These are phyloP conservation scores for Iberis amara DNA, from an alignment of 441 rosid genomes.

Conservation along the genomic window DNA sequence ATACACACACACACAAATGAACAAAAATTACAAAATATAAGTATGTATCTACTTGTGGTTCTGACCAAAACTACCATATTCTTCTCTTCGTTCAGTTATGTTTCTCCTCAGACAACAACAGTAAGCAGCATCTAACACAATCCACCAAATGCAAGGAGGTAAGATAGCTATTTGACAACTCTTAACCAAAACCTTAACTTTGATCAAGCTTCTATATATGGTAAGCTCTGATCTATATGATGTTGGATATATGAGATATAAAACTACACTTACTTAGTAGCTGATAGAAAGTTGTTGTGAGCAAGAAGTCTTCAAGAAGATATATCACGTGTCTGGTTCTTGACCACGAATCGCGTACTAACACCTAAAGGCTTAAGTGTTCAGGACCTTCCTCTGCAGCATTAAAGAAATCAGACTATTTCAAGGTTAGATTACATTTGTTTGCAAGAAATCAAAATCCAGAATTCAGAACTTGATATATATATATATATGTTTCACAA, in stretches of 20 bases:
- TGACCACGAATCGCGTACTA: constrained; percentile 33
- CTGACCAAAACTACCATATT: constrained; percentile 15
- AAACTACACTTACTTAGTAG: constrained; percentile 25
- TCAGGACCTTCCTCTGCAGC: constrained; percentile 46
- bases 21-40: not conserved
- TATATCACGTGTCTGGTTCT: constrained; percentile 42
- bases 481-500: not conserved
- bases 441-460: constrained; percentile 7
- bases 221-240: not conserved
- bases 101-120: constrained; percentile 27
- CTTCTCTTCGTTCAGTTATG: constrained; percentile 12
- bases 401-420: constrained; percentile 35
- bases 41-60: constrained; percentile 10
- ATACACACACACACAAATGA: constrained; percentile 18
- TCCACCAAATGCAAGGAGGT: constrained; percentile 4
- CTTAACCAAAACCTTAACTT: too few relatives aligned
- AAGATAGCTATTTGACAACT: too few relatives aligned
- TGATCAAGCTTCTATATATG: not conserved
- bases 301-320: constrained; percentile 38
- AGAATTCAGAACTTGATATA: too few relatives aligned
- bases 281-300: constrained; percentile 24
- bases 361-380: constrained; percentile 38
- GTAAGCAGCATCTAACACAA: constrained; percentile 16
- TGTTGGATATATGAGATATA: constrained; percentile 9
- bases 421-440: constrained; percentile 28